A percentile compares a stretch with the other conserved stretches of the same genome.
phyloP scores from a whole-genome alignment of 371 early-diverging fungal species.

The Batkoa obscura region DNA sequence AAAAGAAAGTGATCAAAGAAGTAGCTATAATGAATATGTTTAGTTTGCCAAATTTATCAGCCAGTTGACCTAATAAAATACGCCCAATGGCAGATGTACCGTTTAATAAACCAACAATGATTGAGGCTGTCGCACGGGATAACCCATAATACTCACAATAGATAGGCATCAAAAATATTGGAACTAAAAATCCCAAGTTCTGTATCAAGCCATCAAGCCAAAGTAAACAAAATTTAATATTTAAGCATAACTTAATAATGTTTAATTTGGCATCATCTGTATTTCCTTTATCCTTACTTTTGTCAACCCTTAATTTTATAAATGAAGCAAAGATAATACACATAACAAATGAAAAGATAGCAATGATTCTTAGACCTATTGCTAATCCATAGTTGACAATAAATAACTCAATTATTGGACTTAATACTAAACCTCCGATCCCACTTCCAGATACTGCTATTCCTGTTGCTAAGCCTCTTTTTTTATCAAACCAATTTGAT shows the following conservation, averaged over 20 bases:
- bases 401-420: constrained; percentile 35
- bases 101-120: constrained; percentile 28
- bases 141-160: constrained; percentile 18
- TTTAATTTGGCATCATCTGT: no score
- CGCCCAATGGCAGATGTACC: constrained; percentile 40
- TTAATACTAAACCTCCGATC: constrained; percentile 50
- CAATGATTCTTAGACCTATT: constrained; percentile 41
- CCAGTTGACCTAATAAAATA: constrained; percentile 31
- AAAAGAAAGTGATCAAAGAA: constrained; percentile 19
- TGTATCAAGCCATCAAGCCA: constrained; percentile 12
- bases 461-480: constrained; percentile 50
- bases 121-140: constrained; percentile 14
- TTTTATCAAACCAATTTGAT: constrained; percentile 50
- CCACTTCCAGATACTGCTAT: constrained; percentile 57
- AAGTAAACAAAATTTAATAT: constrained; percentile 12
- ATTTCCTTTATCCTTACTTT: constrained; percentile 1
- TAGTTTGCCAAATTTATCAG: constrained; percentile 37
- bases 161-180: constrained; percentile 14
- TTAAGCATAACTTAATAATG: constrained; percentile 13
- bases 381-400: constrained; percentile 29
- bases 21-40: constrained; percentile 25
- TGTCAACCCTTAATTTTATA: neutral
- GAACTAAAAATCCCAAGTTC: constrained; percentile 15
- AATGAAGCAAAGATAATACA: constrained; percentile 7
- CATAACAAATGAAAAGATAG: constrained; percentile 24